Evolutionary conservation across 257 asterid species (phyloP), one percentile per base, ranked within the genome.

Genomic region (Solanum microdontum): DNA sequence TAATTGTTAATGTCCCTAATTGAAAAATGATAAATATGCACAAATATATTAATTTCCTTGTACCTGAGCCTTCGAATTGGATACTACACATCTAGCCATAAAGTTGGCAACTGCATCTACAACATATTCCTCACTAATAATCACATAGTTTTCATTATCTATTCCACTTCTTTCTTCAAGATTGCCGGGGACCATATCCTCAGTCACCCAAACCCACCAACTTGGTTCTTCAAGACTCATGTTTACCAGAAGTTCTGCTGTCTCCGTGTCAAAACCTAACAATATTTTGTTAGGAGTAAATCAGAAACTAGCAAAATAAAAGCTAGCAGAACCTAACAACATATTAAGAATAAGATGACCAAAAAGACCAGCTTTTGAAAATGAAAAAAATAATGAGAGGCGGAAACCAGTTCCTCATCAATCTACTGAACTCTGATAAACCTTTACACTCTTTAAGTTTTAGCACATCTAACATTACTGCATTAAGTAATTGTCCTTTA

Each of bases 141-240:
- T 32, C 37, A 97, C 94, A 90, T 97, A 97, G 89, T 89, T 93
- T 33, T 97, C 98, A 82, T 87, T 88, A 88, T 97, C 99, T 26
- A 97, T 94, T 86, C 88, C 98, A 87, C 99, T 93, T 86, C 86
- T 90, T 90, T 92, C 99, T 89, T 97, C 98, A 70, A 87, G 55
- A 80, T 93, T 90, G 73, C 51, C 89, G 1, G 96, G 94, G 75
- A 85, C 89, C 90, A 88, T 94, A 26, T 94, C 96, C 82, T 97
- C 97, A 0, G 98, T 87, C 23, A 97, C 97, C 99, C 98, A 97
- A 48, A 97, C 99, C 98, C 99, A 97, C 96, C 98, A 93, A 90
- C 97, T 97, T 11, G 99, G 98, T 82, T 94, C 94, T 88, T 94
- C 95, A 14, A 89, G 94, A 84, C 91, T 98, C 36, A 92, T 90